phyloP scores from a whole-genome alignment of 75 land plant species.

The Sequoiadendron giganteum region DNA sequence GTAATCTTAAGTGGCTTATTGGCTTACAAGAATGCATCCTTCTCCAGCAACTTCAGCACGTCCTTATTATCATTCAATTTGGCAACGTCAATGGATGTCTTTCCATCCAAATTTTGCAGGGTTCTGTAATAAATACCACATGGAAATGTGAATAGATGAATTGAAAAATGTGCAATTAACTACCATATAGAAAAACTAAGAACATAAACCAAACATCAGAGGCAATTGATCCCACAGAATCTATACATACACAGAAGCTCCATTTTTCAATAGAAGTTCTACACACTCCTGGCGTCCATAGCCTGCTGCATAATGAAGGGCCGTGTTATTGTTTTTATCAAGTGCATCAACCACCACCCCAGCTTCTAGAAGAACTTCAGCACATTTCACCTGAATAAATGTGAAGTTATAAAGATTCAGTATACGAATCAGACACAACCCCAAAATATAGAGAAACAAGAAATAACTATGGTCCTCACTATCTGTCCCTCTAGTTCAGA shows the following conservation, averaged over 20 bases:
- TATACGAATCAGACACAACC: not conserved
- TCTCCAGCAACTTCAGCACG: conserved; percentile 83
- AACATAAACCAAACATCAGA: not conserved
- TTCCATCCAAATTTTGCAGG: conserved; percentile 85
- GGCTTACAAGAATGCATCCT: conserved; percentile 82
- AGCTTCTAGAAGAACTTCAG: conserved; percentile 34
- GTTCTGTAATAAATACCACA: conserved; percentile 52
- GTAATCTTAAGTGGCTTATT: not conserved
- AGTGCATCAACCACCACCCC: conserved; percentile 46
- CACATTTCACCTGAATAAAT: conserved; percentile 24
- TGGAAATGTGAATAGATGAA: not conserved
- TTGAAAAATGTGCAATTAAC: not conserved
- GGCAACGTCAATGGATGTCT: conserved; percentile 96
- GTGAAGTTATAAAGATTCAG: not conserved
- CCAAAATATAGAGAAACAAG: not conserved
- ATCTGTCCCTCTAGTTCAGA: not conserved
- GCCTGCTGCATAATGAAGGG: conserved; percentile 49
- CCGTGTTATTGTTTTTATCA: conserved; percentile 44
- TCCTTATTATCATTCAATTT: conserved; percentile 84
- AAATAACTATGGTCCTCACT: not conserved
- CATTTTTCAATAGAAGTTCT: conserved; percentile 37
- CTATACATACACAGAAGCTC: conserved; percentile 40
- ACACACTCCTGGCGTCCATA: conserved; percentile 45
- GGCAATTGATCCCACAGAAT: not conserved
- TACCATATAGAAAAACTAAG: not conserved